phyloP scores from a whole-genome alignment of 306 rosid genomes.

The Rubus idaeus region DNA sequence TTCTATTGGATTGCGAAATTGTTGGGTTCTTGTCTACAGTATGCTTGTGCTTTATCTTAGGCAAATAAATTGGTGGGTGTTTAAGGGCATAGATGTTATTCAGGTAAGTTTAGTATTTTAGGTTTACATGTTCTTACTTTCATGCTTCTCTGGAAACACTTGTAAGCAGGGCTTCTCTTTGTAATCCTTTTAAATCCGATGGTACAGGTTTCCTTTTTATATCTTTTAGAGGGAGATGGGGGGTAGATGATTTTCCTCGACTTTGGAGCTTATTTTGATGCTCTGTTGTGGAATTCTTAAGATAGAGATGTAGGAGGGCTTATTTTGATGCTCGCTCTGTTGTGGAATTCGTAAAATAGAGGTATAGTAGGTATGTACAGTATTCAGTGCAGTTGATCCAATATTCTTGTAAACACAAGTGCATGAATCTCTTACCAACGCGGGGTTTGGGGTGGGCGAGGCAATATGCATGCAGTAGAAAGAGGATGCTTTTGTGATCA shows the following conservation, averaged over 20 bases:
- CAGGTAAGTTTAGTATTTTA: conserved; percentile 33
- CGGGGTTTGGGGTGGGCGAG: not conserved
- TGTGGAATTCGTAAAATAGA: conserved; percentile 3
- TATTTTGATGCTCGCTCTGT: conserved; percentile 15
- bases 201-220: conserved; percentile 18
- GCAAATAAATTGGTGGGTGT: conserved; percentile 38
- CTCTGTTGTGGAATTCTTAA: conserved; percentile 49
- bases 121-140: conserved; percentile 32
- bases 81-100: conserved; percentile 34
- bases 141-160: conserved; percentile 37
- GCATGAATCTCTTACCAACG: not conserved
- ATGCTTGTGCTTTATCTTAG: conserved; percentile 7
- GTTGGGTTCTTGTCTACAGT: conserved; percentile 12
- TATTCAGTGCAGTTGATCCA: conserved; percentile 52
- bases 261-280: conserved; percentile 62
- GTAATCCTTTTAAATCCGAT: conserved; percentile 30
- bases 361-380: conserved; percentile 39
- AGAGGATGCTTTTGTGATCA: not conserved
- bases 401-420: conserved; percentile 15
- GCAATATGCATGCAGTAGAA: not conserved
- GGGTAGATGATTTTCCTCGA: conserved; percentile 19
- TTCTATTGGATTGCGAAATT: conserved; percentile 3
- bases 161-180: conserved; percentile 51
- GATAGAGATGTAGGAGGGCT: conserved; percentile 28
- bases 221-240: conserved; percentile 25